Evolutionary conservation across 164 flowering plant genomes (phyloP), one percentile per base, ranked within the genome.

Genomic region (Taxillus chinensis): DNA sequence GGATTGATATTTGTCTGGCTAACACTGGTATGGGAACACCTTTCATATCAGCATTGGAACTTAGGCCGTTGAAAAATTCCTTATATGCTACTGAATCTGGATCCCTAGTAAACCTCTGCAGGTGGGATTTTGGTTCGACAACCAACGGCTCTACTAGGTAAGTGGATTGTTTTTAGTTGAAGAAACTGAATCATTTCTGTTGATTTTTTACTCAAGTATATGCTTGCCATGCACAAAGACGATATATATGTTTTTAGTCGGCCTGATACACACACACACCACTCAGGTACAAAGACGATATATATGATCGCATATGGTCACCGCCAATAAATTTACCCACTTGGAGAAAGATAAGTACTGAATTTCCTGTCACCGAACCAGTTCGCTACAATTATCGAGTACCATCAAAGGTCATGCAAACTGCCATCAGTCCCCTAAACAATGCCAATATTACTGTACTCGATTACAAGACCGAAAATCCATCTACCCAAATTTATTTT

Each of bases 31-130:
- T 3, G 5, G 78, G 78, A 14, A 66, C 66, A 9, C 75, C 74
- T 14, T 74, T 71, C 46, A 70, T 74, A 5, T 71, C 78, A 5
- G 55, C 66, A 27, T 50, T 72, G 41, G 70, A 69, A 46, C 57
- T 62, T 0, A 17, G 72, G 43, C 62, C 38, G 5, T 27, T 62
- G 7, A 27, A 49, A 1, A 12, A 59, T 50, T 41, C 59, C 3
- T 55, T n/a, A 3, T 65, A 64, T 51, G 3, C 6, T 15, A 64
- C 45, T 43, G 10, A 41, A 13, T 48, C 8, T 12, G 57, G 42
- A n/a, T 57, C 65, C 3, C 45, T 71, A n/a, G 0, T 3, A 5
- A 45, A 55, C 55, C 17, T 2, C 37, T 4, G n/a, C 3, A 27
- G 75, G 5, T 54, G 2, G 42, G 64, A 68, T 8, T 3, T 58